These are phyloP conservation scores for Paramecium octaurelia DNA, from an alignment of 73 alveolate genomes.

Conservation along the genomic window DNA sequence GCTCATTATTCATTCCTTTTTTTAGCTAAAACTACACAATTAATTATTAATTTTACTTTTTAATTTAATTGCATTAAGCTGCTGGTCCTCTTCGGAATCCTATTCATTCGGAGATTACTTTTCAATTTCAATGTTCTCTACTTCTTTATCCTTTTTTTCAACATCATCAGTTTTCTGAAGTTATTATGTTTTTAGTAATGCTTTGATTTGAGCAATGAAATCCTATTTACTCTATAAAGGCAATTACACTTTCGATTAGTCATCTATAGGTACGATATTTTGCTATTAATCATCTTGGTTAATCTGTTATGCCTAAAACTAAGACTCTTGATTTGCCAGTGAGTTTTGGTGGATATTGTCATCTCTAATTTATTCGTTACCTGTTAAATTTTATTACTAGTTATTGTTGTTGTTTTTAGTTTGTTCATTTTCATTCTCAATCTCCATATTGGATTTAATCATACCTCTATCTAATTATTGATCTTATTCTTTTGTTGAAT, in stretches of 20 bases:
- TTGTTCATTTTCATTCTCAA: constrained; percentile 3
- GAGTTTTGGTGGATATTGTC: neutral
- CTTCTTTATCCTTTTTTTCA: neutral
- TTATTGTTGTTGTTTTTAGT: neutral
- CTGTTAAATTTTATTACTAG: neutral
- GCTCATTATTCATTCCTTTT: constrained; percentile 24
- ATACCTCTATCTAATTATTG: constrained; percentile 13
- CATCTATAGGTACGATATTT: neutral
- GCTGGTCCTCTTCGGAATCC: constrained; percentile 11
- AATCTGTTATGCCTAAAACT: neutral
- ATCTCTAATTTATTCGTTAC: neutral
- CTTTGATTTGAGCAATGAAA: neutral
- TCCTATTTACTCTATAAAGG: constrained; percentile 32
- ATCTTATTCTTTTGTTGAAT: neutral
- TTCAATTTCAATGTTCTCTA: neutral
- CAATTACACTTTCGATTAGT: neutral
- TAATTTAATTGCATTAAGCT: neutral
- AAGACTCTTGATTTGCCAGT: neutral
- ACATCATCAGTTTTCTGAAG: neutral
- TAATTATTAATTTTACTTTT: neutral
- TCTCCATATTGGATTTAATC: constrained; percentile 36
- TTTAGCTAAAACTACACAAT: neutral
- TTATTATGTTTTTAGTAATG: neutral
- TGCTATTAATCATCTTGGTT: neutral
- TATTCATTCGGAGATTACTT: neutral